Base-by-base conservation (phyloP, 108 stramenopile genomes). In the Fragilaria radians region DNA sequence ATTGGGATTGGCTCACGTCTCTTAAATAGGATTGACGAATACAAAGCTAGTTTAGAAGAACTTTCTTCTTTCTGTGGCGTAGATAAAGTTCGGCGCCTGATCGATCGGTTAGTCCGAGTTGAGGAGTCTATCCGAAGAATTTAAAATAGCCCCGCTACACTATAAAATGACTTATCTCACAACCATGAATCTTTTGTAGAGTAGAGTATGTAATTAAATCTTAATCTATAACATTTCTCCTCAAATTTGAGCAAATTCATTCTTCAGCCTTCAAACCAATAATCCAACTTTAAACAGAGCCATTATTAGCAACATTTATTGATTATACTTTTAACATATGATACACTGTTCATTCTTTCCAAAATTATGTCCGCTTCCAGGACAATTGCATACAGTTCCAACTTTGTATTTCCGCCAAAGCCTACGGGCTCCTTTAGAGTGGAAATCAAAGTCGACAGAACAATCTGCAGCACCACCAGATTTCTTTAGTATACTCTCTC, bases 391-490 rank as follows among this genome's bases (percentile, higher is more conserved):
- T 23, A 81, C 31, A 22, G 32, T 73, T 31, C 89, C 89, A 45
- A 91, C 63, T 26, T 66, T 63, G 42, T 63, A 71, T 33, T 69
- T 68, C 32, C 65, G 64, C 91, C 79, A 85, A 46, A 80, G 42
- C 48, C 67, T 61, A 28, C 59, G 71, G 7, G 82, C 88, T 19
- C 60, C 58, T 23, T 55, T 56, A 0, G 83, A 80, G 61, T 93
- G 91, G 57, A 89, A 89, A 0, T 55, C 46, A 55, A 93, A 55
- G 48, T 93, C 91, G 25, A 67, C 68, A 1, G 78, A 72, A 49
- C 88, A 89, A 61, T 93, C 88, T 0, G 46, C 65, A 3, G 54
- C 74, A 0, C 88, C 88, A 7, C 88, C 91, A 0, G 73, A 46
- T 48, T 78, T 80, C 28, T 65, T 71, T 30, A 93, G 47, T n/a